A percentile compares a stretch with the other conserved stretches of the same genome.
Conservation (phyloP, 2,329 filamentous ascomycete species). For the Talaromyces sp. region DNA sequence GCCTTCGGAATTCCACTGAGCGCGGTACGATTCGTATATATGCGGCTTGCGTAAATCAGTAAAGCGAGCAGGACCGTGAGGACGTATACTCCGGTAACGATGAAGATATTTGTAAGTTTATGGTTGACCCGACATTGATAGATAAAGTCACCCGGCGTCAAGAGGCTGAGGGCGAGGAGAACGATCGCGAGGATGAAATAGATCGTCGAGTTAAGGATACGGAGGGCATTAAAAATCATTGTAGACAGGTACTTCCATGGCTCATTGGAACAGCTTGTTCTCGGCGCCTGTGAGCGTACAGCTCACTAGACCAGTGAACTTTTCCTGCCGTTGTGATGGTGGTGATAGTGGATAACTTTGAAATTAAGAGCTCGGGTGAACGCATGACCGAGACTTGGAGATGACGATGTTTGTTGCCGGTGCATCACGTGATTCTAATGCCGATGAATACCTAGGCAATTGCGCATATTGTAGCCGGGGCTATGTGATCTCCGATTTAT, state of each 20-base stretch:
- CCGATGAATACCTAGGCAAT: not conserved
- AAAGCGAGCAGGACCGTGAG: conserved; percentile 65
- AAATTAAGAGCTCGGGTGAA: not conserved
- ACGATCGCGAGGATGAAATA: conserved; percentile 74
- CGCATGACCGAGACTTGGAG: not conserved
- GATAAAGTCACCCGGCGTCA: conserved; percentile 77
- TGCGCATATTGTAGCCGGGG: not conserved
- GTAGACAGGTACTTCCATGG: conserved; percentile 25
- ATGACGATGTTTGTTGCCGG: not conserved
- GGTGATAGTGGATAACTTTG: not conserved
- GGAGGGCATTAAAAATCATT: conserved; percentile 55
- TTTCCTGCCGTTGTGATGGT: conserved; percentile 8
- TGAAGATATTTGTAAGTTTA: conserved; percentile 76
- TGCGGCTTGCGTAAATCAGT: conserved; percentile 75
- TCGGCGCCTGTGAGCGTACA: conserved; percentile 16
- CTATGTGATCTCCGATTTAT: not conserved
- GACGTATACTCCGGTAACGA: conserved; percentile 72
- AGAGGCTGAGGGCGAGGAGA: conserved; percentile 67
- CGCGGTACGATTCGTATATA: conserved; percentile 79
- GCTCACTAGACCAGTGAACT: conserved; percentile 15
- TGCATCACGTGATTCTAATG: not conserved
- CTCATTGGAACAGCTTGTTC: conserved; percentile 6
- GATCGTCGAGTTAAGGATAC: conserved; percentile 73
- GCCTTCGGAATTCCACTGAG: conserved; percentile 79
- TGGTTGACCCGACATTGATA: conserved; percentile 65